These are phyloP conservation scores for Haematococcus sp. DNA, from an alignment of 139 green algal species.

Conservation along the genomic window DNA sequence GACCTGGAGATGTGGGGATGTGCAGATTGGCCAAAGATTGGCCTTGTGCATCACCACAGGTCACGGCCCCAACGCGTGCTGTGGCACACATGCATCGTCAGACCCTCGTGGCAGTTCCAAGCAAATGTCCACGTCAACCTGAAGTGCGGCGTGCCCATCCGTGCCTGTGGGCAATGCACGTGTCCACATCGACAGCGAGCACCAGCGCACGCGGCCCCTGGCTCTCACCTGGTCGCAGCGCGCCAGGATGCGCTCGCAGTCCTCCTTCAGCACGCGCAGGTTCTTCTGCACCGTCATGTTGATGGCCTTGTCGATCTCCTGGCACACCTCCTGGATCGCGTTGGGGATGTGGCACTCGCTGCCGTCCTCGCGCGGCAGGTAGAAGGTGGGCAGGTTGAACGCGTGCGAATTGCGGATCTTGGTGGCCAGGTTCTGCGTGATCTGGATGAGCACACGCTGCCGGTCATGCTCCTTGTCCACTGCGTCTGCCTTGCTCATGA, in stretches of 20 bases:
- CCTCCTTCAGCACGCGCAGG: conserved; percentile 49
- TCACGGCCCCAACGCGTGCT: too few species aligned
- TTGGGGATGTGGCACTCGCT: conserved; percentile 60
- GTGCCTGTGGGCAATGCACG: too few species aligned
- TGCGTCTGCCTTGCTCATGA: conserved; percentile 64
- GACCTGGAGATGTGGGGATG: too few species aligned
- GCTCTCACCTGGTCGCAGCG: conserved; percentile 23
- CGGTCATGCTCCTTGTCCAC: conserved; percentile 63
- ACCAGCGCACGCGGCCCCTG: too few species aligned
- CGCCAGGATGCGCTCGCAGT: conserved; percentile 50
- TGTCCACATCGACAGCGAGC: too few species aligned
- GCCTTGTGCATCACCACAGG: too few species aligned
- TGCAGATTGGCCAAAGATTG: too few species aligned
- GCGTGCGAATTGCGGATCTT: conserved; percentile 67
- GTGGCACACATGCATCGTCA: too few species aligned
- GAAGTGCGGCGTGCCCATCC: too few species aligned
- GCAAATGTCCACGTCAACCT: too few species aligned
- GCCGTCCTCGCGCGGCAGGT: conserved; percentile 51
- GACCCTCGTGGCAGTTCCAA: too few species aligned
- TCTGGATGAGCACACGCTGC: conserved; percentile 46
- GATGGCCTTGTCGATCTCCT: conserved; percentile 66
- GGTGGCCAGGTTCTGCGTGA: conserved; percentile 48
- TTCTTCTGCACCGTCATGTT: conserved; percentile 66
- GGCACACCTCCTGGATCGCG: conserved; percentile 65
- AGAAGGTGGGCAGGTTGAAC: conserved; percentile 69